Evolutionary conservation across 345 rosid species (phyloP).

Genomic region (Abelmoschus esculentus): DNA sequence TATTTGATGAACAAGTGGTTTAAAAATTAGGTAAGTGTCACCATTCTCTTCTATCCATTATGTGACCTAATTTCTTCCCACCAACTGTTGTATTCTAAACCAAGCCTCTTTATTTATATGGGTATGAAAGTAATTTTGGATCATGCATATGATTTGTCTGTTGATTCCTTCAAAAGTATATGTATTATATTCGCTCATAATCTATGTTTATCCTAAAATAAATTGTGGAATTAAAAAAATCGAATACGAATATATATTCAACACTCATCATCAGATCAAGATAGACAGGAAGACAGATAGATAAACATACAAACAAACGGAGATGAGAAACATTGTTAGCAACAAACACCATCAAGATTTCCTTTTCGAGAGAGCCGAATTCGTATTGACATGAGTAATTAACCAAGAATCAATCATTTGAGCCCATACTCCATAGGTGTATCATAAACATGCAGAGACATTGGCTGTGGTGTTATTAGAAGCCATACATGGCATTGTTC

Average conservation of each 20-base stretch:
- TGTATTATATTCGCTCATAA: too few relatives aligned
- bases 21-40: constrained; percentile 34
- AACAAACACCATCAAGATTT: too few relatives aligned
- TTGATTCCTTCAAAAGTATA: too few relatives aligned
- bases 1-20: constrained; percentile 22
- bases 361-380: neutral
- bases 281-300: too few relatives aligned
- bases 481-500: neutral
- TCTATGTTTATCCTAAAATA: too few relatives aligned
- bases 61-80: constrained; percentile 3
- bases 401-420: neutral
- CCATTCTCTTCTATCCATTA: constrained; percentile 18
- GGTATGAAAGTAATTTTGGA: neutral
- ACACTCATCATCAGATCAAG: too few relatives aligned
- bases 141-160: neutral
- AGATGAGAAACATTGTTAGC: neutral
- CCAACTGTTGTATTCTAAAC: neutral
- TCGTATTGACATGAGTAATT: neutral
- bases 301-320: neutral
- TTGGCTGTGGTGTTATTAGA: neutral
- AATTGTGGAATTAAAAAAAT: too few relatives aligned
- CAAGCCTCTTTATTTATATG: neutral
- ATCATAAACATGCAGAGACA: neutral
- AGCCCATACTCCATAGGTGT: neutral
- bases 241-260: too few relatives aligned